phyloP scores from a whole-genome alignment of 305 asterid species.

The Euphrasia arctica region DNA sequence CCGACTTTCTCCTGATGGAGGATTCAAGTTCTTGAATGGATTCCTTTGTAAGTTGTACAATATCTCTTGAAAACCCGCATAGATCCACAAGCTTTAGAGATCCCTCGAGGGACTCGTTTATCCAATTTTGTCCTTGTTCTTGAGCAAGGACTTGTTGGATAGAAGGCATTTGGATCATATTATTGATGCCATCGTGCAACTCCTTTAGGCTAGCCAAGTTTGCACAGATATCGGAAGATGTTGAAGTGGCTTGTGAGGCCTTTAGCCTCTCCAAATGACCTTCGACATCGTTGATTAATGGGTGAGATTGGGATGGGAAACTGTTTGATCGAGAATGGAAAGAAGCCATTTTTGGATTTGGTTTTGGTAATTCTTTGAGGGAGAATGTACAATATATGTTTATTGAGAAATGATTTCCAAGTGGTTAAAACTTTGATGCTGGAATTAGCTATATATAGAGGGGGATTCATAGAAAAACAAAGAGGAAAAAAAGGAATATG shows the following conservation, averaged over 20 bases:
- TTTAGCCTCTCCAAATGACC: constrained; percentile 22
- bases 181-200: constrained; percentile 31
- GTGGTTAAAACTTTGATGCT: not conserved
- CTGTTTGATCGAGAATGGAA: constrained; percentile 33
- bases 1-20: constrained; percentile 31
- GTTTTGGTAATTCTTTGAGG: not conserved
- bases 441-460: constrained; percentile 20
- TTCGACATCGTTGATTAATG: constrained; percentile 22
- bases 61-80: constrained; percentile 24
- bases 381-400: constrained; percentile 1
- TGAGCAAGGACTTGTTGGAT: constrained; percentile 26
- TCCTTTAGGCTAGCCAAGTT: constrained; percentile 30
- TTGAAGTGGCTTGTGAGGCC: constrained; percentile 23
- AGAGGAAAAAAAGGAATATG: constrained; percentile 22
- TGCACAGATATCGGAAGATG: constrained; percentile 23
- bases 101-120: constrained; percentile 31
- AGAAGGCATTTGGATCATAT: constrained; percentile 29
- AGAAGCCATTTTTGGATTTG: constrained; percentile 17
- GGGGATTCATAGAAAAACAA: not conserved
- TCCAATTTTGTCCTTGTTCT: constrained; percentile 18
- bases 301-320: constrained; percentile 38
- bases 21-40: constrained; percentile 37
- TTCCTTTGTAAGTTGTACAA: constrained; percentile 21
- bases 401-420: constrained; percentile 17
- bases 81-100: constrained; percentile 29